Conservation (phyloP, 2,329 filamentous ascomycete species). For the Neurospora sp. region DNA sequence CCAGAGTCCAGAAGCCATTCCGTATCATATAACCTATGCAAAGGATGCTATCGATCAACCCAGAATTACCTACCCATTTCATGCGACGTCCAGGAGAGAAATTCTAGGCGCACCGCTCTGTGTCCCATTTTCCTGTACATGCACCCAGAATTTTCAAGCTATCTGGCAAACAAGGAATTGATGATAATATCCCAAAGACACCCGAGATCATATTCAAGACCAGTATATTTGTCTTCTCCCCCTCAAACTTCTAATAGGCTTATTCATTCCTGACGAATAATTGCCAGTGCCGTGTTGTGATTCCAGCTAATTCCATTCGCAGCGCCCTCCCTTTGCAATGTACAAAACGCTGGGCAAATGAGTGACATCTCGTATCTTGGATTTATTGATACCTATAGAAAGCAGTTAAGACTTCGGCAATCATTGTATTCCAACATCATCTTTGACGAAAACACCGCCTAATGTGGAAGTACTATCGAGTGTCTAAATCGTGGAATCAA, state of each 20-base stretch:
- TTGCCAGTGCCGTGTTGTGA: no score
- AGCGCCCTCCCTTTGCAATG: background rate
- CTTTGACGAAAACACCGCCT: background rate
- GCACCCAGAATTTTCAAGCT: background rate
- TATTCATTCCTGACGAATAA: no score
- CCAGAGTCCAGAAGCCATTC: background rate
- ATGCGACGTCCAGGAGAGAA: background rate
- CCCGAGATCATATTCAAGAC: background rate
- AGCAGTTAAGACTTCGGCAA: background rate
- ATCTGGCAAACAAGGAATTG: background rate
- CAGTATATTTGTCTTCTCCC: background rate
- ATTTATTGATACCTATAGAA: background rate
- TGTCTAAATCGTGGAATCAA: no score
- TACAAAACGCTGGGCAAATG: background rate
- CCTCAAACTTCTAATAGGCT: no score
- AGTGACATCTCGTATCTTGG: background rate
- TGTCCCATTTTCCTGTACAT: background rate
- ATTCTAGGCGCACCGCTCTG: background rate
- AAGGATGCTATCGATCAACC: background rate
- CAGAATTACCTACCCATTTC: background rate
- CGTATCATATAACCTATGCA: background rate
- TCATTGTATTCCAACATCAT: no score
- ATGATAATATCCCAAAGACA: background rate
- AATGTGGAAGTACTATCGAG: background rate
- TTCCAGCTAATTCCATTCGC: background rate